Evolutionary conservation across 768 basidiomycete species (phyloP).

Genomic region (Crucibulum laeve): DNA sequence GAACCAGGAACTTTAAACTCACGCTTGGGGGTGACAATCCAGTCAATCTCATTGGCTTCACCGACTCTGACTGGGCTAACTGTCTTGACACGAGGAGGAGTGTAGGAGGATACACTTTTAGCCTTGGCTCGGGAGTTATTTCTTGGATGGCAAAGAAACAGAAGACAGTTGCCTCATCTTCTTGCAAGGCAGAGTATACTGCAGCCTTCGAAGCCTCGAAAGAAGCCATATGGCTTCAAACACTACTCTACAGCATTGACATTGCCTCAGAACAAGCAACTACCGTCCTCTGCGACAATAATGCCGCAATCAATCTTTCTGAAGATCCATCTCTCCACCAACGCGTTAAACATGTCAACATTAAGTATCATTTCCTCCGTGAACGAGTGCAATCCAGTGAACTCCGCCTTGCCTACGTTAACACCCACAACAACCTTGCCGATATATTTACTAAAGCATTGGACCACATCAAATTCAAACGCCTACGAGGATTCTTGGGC

Average conservation of each 20-base stretch:
- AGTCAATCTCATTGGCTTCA: slow-evolving; percentile 8
- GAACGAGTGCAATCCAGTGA: not conserved
- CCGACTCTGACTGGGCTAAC: slow-evolving; percentile 16
- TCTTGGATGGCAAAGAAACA: slow-evolving; percentile 31
- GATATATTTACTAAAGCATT: not conserved
- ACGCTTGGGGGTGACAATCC: not conserved
- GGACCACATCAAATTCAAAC: not conserved
- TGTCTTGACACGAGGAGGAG: slow-evolving; percentile 12
- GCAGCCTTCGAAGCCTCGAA: slow-evolving; percentile 25
- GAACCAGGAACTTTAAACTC: not conserved
- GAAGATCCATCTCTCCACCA: not conserved
- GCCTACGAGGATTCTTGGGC: not conserved
- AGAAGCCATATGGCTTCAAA: slow-evolving; percentile 13
- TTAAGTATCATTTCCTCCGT: too few relatives aligned
- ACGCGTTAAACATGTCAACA: not conserved
- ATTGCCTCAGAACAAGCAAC: slow-evolving; percentile 1
- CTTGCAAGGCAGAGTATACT: slow-evolving; percentile 40
- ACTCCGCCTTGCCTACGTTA: not conserved
- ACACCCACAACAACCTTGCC: not conserved
- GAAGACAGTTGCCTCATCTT: slow-evolving; percentile 21
- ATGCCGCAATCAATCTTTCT: not conserved
- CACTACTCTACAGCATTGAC: slow-evolving; percentile 8
- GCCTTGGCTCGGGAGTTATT: slow-evolving; percentile 10
- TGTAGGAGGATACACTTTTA: slow-evolving; percentile 14
- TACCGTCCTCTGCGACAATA: slow-evolving; percentile 5